Base-by-base conservation (phyloP, 441 rosid species). In the Euphorbia schlechtendalii region DNA sequence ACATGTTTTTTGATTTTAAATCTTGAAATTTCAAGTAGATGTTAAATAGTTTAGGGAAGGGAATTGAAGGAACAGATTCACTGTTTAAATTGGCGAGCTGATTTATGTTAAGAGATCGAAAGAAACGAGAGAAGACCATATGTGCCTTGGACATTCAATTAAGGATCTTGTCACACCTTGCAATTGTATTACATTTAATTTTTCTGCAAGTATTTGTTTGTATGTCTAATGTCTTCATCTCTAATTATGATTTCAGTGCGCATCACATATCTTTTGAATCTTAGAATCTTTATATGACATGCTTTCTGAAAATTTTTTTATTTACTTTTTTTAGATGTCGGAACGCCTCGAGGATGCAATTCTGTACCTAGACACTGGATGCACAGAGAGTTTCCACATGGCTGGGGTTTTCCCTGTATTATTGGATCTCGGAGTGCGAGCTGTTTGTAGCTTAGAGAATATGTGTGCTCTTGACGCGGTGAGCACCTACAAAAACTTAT, bases 361-460 rank as follows among this genome's bases (percentile, higher is more conserved):
- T 45, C 69, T 93, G 48, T 93, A 93, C 73, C 75, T 90, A 5
- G 97, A 93, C 78, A 83, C 90, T 54, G 98, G 97, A 15, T 93
- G 96, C 75, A 82, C 96, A 2, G 98, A 93, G 75, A 83, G 98
- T 69, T 93, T 93, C 74, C 96, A 90, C 64, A 73, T 77, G 71
- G 77, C 80, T 22, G 98, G 98, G 80, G 96, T 90, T 4, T 90
- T 86, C 68, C 88, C 97, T 58, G 43, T 76, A 67, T 70, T 88
- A 49, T 75, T 93, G 74, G 82, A 84, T n/a, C 84, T 80, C 17
- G 96, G 96, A 65, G 90, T 72, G 12, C 80, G 83, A 9, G 75
- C 93, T 2, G 78, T 93, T 45, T 90, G 96, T 77, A 85, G 92
- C 77, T 83, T 90, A 70, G 98, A 93, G 74, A 84, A 83, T 49